These are phyloP conservation scores for Penicillium paneum DNA, from an alignment of 2,329 filamentous ascomycete species.

Conservation along the genomic window DNA sequence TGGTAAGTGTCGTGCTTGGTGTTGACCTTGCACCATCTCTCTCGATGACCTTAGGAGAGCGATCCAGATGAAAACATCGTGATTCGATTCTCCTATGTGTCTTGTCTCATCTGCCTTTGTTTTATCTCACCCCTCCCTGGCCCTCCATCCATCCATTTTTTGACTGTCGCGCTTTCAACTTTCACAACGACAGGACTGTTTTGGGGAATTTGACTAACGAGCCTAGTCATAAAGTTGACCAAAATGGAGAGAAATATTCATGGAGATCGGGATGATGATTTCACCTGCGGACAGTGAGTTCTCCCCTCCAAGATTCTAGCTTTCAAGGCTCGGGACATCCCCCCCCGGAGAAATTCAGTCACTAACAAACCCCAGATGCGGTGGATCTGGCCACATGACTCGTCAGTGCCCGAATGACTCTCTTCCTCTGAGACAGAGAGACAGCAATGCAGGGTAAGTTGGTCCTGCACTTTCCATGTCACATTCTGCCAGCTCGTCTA, in stretches of 20 bases:
- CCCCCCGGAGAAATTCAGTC: neutral
- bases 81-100: neutral
- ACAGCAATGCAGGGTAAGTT: slow-evolving; percentile 15
- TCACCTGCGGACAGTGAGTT: slow-evolving; percentile 31
- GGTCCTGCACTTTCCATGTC: slow-evolving; percentile 29
- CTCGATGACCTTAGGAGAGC: neutral
- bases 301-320: neutral
- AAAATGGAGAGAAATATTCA: neutral
- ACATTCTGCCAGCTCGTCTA: neutral
- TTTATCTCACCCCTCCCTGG: neutral
- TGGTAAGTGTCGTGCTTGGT: neutral
- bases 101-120: neutral
- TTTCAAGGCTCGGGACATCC: neutral
- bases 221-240: neutral
- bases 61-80: neutral
- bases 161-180: neutral
- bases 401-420: slow-evolving; percentile 42
- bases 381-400: slow-evolving; percentile 37
- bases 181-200: no score
- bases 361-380: slow-evolving; percentile 29
- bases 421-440: slow-evolving; percentile 1
- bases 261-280: neutral
- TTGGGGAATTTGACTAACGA: neutral
- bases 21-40: neutral
- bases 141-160: no score